Base-by-base conservation (phyloP, 768 basidiomycete species). In the Agaricus subrufescens region DNA sequence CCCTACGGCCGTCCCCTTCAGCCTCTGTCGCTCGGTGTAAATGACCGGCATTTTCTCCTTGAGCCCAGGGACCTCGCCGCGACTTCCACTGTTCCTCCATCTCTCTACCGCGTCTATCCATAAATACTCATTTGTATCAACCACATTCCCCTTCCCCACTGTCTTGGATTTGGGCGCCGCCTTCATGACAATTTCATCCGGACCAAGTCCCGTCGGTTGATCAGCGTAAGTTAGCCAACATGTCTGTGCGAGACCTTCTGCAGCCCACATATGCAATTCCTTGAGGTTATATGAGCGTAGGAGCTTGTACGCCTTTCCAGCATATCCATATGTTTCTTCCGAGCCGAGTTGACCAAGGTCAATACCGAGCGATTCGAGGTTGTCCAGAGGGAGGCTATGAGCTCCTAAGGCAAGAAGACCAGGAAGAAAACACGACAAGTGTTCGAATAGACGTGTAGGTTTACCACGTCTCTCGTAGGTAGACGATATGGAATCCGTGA, bases 351-450 rank as follows among this genome's bases (percentile, higher is more conserved):
- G 63, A 11, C 68, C 65, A 14, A 78, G 60, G 59, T 80, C 72
- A 51, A 86, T 75, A 9, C 79, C 81, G 14, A 80, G 60, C 0
- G 71, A 64, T 26, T 73, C 68, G 2, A 86, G 75, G 50, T 81
- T 68, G 54, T 84, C 75, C 50, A 86, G 70, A 26, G 81, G 81
- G 48, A 90, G 76, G 10, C 78, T 78, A 59, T 85, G 78, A 4
- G 71, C 86, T 26, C 89, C 89, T 3, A 91, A 75, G 4, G 89
- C 87, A 48, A 91, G 73, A 14, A 90, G 71, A 14, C 89, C 89
- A 0, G 88, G 87, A 47, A 89, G 75, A 72, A 90, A 91, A 68
- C 89, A 90, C 10, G 88, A 83, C 27, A 91, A 71, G 63, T 91
- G 89, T 59, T 91, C 89, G 52, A 89, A 82, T 23, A 66, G 62